Evolutionary conservation across 176 grass and related monocot genomes (phyloP).

Genomic region (Triticum urartu): DNA sequence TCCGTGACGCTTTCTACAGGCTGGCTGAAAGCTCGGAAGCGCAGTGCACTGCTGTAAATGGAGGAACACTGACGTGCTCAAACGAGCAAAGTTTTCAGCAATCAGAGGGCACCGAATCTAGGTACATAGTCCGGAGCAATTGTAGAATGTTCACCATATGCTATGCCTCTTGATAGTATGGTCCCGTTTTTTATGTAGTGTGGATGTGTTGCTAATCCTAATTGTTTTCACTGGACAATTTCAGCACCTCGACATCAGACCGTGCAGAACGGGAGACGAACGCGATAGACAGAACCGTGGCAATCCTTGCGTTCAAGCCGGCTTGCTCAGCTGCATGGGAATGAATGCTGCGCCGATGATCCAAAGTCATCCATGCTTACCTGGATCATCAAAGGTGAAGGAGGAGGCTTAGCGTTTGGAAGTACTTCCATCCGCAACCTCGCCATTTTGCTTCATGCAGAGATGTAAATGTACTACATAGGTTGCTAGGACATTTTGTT

Average conservation of each 20-base stretch:
- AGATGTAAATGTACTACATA: constrained; percentile 22
- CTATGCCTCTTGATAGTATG: background rate
- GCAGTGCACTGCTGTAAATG: constrained; percentile 14
- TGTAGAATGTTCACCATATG: background rate
- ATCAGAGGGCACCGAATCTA: constrained; percentile 23
- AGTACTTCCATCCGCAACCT: background rate
- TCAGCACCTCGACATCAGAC: constrained; percentile 30
- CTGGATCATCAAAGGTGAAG: constrained; percentile 1
- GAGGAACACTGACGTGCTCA: background rate
- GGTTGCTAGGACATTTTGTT: constrained; percentile 19
- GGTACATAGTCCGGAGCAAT: constrained; percentile 21
- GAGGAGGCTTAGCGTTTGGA: background rate
- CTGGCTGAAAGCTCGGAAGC: constrained; percentile 47
- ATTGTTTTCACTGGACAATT: background rate
- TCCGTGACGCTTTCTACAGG: constrained; percentile 80
- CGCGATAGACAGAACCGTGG: constrained; percentile 65
- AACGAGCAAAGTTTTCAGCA: constrained; percentile 10
- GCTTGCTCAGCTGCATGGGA: background rate
- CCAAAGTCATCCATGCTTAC: background rate
- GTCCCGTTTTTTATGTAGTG: background rate
- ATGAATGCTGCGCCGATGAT: background rate
- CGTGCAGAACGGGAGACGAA: constrained; percentile 42
- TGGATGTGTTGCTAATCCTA: background rate
- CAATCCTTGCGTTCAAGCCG: constrained; percentile 42
- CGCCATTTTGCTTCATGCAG: background rate